These are phyloP conservation scores for Setaria italica DNA, from an alignment of 202 grass and related monocot species.

Conservation along the genomic window DNA sequence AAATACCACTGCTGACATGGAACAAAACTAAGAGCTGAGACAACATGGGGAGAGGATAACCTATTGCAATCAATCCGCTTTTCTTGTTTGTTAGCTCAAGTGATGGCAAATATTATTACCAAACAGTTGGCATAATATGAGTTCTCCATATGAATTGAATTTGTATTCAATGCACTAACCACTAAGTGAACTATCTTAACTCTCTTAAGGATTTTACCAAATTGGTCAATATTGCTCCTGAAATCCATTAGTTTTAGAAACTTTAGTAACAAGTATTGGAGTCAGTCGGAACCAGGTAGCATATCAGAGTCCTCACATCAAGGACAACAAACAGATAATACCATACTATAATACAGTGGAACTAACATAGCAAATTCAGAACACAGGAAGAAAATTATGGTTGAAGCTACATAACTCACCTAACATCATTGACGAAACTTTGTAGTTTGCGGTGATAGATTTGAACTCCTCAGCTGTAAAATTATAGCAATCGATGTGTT, in stretches of 20 bases:
- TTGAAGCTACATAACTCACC: constrained; percentile 54
- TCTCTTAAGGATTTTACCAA: constrained; percentile 13
- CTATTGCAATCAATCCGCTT: not conserved
- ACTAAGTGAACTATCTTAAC: constrained; percentile 5
- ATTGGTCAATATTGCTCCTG: not conserved
- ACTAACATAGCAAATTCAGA: constrained; percentile 37
- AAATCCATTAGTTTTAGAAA: no score
- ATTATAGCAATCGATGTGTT: constrained; percentile 84
- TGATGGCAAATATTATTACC: not conserved
- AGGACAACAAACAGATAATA: constrained; percentile 14
- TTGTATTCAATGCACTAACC: not conserved
- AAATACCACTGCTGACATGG: constrained; percentile 9
- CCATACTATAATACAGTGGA: constrained; percentile 13
- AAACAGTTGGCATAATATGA: not conserved
- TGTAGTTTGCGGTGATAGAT: constrained; percentile 75
- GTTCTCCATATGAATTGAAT: not conserved
- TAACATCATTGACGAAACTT: constrained; percentile 80
- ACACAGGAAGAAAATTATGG: not conserved
- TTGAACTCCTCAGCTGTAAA: constrained; percentile 73
- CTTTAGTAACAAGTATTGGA: no score
- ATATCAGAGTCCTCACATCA: constrained; percentile 18
- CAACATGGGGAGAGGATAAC: constrained; percentile 13
- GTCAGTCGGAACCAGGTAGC: not conserved
- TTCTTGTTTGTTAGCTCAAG: not conserved
- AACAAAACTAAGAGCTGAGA: constrained; percentile 20